Evolutionary conservation across 345 rosid species (phyloP).

Genomic region (Raphanus sativus): DNA sequence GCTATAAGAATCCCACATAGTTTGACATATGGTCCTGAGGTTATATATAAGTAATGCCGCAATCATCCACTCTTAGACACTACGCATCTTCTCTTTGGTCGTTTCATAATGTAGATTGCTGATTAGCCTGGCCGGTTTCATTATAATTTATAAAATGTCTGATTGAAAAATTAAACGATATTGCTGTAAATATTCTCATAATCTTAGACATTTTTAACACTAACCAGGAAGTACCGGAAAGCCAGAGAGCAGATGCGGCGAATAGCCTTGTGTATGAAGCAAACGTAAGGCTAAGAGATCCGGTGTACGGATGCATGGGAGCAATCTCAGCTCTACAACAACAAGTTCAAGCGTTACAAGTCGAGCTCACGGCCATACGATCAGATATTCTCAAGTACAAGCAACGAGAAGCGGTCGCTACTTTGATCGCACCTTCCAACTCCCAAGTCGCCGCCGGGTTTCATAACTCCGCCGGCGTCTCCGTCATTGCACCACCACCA

Average conservation of each 20-base stretch:
- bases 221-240: conserved; percentile 79
- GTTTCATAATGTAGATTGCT: neutral
- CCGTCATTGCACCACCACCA: conserved; percentile 49
- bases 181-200: neutral
- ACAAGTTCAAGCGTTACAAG: conserved; percentile 77
- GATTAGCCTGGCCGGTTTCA: neutral
- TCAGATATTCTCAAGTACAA: conserved; percentile 79
- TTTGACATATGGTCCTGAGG: no score
- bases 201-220: conserved; percentile 6
- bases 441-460: conserved; percentile 53
- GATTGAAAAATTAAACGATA: no score
- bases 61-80: no score
- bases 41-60: no score
- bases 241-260: conserved; percentile 83
- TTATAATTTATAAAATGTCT: neutral
- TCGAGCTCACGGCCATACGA: conserved; percentile 73
- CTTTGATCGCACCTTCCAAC: conserved; percentile 45
- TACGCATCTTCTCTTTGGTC: neutral
- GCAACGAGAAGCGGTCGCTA: conserved; percentile 61
- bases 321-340: conserved; percentile 93
- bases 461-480: conserved; percentile 57
- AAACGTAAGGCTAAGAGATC: conserved; percentile 91
- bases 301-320: conserved; percentile 97
- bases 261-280: conserved; percentile 96
- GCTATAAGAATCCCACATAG: no score